Conservation (phyloP, 148 eudicot genomes). For the Euryodendron excelsum region DNA sequence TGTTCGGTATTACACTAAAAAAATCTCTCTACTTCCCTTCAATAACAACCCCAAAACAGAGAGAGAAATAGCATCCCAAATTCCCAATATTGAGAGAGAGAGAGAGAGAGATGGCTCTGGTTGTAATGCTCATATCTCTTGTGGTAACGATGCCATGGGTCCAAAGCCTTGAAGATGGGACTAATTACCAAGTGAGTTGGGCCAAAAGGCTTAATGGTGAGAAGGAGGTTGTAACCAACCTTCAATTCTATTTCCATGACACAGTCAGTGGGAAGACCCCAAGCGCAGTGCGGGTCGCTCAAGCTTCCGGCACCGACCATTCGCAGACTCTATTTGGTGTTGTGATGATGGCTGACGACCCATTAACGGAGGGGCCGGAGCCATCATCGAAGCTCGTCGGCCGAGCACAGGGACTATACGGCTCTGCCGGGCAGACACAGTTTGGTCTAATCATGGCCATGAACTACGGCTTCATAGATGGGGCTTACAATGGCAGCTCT, state of each 20-base stretch:
- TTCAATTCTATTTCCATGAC: slow-evolving; percentile 69
- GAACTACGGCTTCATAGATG: slow-evolving; percentile 45
- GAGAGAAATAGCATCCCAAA: too few species aligned
- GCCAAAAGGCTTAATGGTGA: slow-evolving; percentile 26
- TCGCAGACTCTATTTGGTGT: slow-evolving; percentile 35
- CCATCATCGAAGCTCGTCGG: slow-evolving; percentile 52
- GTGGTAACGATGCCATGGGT: not conserved
- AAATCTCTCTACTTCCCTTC: too few species aligned
- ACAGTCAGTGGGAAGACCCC: slow-evolving; percentile 32
- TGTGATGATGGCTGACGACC: slow-evolving; percentile 47
- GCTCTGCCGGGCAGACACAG: slow-evolving; percentile 37
- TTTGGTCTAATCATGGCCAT: slow-evolving; percentile 45
- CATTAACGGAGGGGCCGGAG: slow-evolving; percentile 50
- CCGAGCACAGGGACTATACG: slow-evolving; percentile 52
- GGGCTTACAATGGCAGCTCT: slow-evolving; percentile 54
- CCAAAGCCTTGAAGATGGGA: slow-evolving; percentile 4
- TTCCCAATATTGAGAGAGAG: too few species aligned
- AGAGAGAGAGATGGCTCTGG: not conserved
- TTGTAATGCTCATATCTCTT: slow-evolving; percentile 10
- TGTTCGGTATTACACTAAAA: too few species aligned
- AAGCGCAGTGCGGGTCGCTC: slow-evolving; percentile 35
- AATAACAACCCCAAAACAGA: too few species aligned
- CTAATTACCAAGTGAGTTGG: slow-evolving; percentile 24
- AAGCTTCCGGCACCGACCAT: slow-evolving; percentile 21
- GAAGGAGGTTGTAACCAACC: slow-evolving; percentile 28